Base-by-base conservation (phyloP, 1,284 basidiomycete species). In the Abortiporus biennis region DNA sequence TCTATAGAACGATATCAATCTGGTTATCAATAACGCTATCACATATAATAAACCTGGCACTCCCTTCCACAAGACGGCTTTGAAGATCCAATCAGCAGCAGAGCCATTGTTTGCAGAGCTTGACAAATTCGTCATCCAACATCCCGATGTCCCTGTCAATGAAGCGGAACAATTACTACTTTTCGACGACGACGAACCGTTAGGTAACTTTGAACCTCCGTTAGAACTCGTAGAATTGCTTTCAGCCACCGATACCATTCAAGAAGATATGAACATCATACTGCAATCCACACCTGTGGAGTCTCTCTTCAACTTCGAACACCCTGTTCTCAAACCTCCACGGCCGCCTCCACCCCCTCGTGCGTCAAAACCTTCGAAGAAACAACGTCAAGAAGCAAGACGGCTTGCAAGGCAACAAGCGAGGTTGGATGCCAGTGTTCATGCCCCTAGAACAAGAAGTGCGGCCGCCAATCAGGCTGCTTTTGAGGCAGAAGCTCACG, bases 21-120 rank as follows among this genome's bases (percentile, higher is more conserved):
- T 96, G 15, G 89, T 98, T 3, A 60, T 92, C 12, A 70, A 80
- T 49, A 99, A 99, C 55, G 94, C 94, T 0, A 80, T 89, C 47
- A 54, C 76, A 4, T 99, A 97, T 65, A 98, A 99, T 62, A 78
- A 82, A 51, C 63, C 76, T 0, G 85, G 83, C 24, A 85, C 86
- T 0, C 54, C 74, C 0, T 86, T 85, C 55, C 77, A 90, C 64
- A 86, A 81, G 53, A 67, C 78, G 1, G 94, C 95, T 0, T 60
- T 72, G 15, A 69, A 80, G 34, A 80, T 97, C 47, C 77, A 80
- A 55, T 72, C 68, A 15, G 66, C 71, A n/a, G 64, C 76, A 0
- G 66, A 66, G 40, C 69, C 76, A 0, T 70, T 90, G 4, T 66
- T 95, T 6, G 68, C 72, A 19, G 74, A 80, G 6, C 66, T 92